A percentile compares a stretch with the other conserved stretches of the same genome.
Conservation (phyloP, 371 early-diverging fungal genomes). For the Cokeromyces recurvatus region DNA sequence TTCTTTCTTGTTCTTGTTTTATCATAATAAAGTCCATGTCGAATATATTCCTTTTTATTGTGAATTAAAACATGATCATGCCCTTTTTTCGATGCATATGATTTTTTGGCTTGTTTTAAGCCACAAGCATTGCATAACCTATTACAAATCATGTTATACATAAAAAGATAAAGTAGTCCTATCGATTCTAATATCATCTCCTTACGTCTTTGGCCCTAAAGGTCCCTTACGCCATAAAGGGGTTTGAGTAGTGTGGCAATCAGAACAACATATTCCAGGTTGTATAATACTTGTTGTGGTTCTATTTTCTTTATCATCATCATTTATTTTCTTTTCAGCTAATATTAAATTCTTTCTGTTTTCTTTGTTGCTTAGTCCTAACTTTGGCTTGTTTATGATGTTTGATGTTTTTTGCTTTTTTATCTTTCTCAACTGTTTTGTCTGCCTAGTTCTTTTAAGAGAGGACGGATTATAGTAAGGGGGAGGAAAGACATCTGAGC, state of each 20-base stretch:
- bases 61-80: neutral
- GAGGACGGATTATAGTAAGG: too few species aligned
- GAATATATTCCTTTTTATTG: conserved; percentile 11
- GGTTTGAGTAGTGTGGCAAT: conserved; percentile 18
- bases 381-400: too few species aligned
- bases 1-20: neutral
- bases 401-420: too few species aligned
- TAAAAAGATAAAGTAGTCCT: neutral
- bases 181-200: neutral
- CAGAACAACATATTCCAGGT: too few species aligned
- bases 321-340: too few species aligned
- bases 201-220: conserved; percentile 30
- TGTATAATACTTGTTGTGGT: too few species aligned
- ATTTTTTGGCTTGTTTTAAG: conserved; percentile 20
- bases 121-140: conserved; percentile 48
- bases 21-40: conserved; percentile 14
- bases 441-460: too few species aligned
- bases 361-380: too few species aligned
- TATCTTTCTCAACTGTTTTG: too few species aligned
- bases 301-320: neutral
- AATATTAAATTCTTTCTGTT: too few species aligned
- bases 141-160: neutral
- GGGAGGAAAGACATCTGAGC: too few species aligned
- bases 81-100: neutral
- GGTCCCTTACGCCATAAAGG: conserved; percentile 38